Conservation (phyloP, 169 alveolate genomes). For the Eimeria acervulina region DNA sequence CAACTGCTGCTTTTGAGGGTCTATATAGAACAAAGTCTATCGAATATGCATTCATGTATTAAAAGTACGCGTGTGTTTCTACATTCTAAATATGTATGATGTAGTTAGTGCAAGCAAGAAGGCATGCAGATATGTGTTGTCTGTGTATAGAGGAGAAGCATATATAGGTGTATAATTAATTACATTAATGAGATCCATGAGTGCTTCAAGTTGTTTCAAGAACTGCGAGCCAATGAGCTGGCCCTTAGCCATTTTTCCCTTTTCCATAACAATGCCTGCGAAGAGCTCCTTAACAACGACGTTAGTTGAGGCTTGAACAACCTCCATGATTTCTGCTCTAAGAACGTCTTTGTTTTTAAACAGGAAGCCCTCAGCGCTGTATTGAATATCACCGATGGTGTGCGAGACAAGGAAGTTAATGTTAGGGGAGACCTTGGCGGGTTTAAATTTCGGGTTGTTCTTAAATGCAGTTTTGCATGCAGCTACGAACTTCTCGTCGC, state of each 20-base stretch:
- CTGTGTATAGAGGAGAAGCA: too few relatives aligned
- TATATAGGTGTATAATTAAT: not conserved
- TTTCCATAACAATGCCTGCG: conserved; percentile 91
- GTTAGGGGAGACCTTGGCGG: conserved; percentile 93
- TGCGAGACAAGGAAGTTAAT: conserved; percentile 93
- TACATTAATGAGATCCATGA: conserved; percentile 92
- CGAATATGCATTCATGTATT: too few relatives aligned
- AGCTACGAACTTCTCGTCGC: conserved; percentile 93
- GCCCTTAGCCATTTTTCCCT: conserved; percentile 96
- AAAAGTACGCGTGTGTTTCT: too few relatives aligned
- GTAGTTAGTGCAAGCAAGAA: too few relatives aligned
- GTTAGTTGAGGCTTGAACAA: conserved; percentile 91
- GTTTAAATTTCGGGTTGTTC: conserved; percentile 74
- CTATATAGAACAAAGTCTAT: too few relatives aligned
- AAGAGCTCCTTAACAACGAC: conserved; percentile 89
- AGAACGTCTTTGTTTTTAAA: conserved; percentile 94
- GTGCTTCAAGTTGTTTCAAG: conserved; percentile 91
- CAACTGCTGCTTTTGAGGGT: too few relatives aligned
- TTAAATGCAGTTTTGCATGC: conserved; percentile 85
- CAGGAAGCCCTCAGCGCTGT: conserved; percentile 92
- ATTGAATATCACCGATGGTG: conserved; percentile 95
- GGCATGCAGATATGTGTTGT: not conserved
- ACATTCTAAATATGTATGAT: too few relatives aligned
- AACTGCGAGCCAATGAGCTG: conserved; percentile 95
- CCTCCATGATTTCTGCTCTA: conserved; percentile 93